Percentiles rank a stretch among this genome's conserved stretches.
phyloP scores from a whole-genome alignment of 2,329 filamentous ascomycete genomes.

The Paracamarosporium sp. region DNA sequence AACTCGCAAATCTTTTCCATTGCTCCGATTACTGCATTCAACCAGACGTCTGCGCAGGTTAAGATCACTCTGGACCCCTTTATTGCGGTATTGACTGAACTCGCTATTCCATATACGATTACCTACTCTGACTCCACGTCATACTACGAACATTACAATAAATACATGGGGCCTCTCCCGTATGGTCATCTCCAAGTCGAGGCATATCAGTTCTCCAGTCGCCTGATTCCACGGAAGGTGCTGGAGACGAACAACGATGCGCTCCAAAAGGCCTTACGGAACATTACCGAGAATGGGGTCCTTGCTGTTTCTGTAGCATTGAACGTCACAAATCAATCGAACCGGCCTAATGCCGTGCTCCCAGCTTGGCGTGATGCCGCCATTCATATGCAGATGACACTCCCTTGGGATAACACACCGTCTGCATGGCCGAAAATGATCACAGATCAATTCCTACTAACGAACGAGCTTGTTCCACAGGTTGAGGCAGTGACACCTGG shows the following conservation, averaged over 20 bases:
- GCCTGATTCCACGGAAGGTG: conserved; percentile 6
- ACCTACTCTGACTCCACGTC: conserved; percentile 1
- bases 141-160: conserved; percentile 10
- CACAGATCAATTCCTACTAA: neutral
- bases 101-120: conserved; percentile 7
- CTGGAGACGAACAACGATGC: neutral
- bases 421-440: neutral
- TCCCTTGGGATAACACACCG: conserved; percentile 7
- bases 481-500: conserved; percentile 5
- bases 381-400: neutral
- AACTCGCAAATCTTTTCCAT: neutral
- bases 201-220: neutral
- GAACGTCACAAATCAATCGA: conserved; percentile 5
- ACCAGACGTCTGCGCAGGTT: neutral
- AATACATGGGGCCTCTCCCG: neutral
- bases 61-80: conserved; percentile 8
- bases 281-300: conserved; percentile 6
- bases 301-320: conserved; percentile 1
- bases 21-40: conserved; percentile 10
- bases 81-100: neutral
- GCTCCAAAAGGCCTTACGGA: neutral
- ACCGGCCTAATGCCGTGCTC: conserved; percentile 14
- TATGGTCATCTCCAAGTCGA: neutral
- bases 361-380: conserved; percentile 21
- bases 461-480: conserved; percentile 11